Base-by-base conservation (phyloP, 2,329 filamentous ascomycete species). In the Colletotrichum liaoningense region DNA sequence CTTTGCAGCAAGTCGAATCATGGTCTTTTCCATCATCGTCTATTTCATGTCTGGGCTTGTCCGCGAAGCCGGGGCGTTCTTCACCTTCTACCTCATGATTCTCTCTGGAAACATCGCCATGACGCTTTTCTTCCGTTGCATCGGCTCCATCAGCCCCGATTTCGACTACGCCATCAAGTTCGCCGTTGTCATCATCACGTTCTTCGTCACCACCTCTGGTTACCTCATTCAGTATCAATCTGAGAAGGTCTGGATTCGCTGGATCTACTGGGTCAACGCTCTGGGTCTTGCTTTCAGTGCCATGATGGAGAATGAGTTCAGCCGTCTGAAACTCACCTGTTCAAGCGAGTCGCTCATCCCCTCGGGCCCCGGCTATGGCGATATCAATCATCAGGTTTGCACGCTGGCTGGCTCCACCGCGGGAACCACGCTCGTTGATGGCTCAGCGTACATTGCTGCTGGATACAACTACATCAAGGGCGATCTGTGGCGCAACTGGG, bases 291-390 rank as follows among this genome's bases (percentile, higher is more conserved):
- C 91, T 0, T 97, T 98, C 79, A 89, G 92, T 12, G 86, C 91
- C 2, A 82, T 98, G 82, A 97, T 97, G 94, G 90, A 94, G 78
- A 98, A 97, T 78, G 95, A 98, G 79, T 97, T 98, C 78, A 87
- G 88, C 46, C 84, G 89, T 12, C 86, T 94, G 55, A 87, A 92
- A 33, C 85, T 97, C 80, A 91, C 88, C 0, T 98, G 95, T 78
- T 90, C 89, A 0, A 85, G 86, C 2, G 87, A 89, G 57, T 94
- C 91, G 0, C 84, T 97, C 5, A 87, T 97, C 24, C 95, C 95
- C 0, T 89, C 86, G 4, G 95, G 94, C 0, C 86, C 89, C 1
- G 89, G 88, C 1, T 97, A 97, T 77, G 86, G 84, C 72, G 88
- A 95, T 73, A 91, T 95, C 78, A 86, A 89, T 54, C 86, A 95